A percentile compares a stretch with the other conserved stretches of the same genome.
phyloP scores from a whole-genome alignment of 352 stramenopile genomes.

The Globisporangium canariense region DNA sequence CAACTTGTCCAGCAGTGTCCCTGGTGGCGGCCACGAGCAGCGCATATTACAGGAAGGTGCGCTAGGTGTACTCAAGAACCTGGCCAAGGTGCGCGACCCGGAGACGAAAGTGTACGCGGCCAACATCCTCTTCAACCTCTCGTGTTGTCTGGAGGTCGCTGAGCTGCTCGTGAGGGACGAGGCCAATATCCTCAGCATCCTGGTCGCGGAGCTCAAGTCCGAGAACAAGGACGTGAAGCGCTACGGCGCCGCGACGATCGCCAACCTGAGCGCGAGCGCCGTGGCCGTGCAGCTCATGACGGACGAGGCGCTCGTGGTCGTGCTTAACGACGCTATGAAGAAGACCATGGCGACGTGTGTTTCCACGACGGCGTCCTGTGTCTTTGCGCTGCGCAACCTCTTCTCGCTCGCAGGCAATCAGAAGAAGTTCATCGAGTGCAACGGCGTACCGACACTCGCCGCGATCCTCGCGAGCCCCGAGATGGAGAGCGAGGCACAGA shows the following conservation, averaged over 20 bases:
- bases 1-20: constrained; percentile 50
- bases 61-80: constrained; percentile 57
- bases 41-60: constrained; percentile 64
- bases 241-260: constrained; percentile 61
- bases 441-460: constrained; percentile 64
- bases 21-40: constrained; percentile 24
- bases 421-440: constrained; percentile 53
- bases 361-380: constrained; percentile 49
- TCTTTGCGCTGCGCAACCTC: constrained; percentile 73
- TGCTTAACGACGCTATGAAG: constrained; percentile 73
- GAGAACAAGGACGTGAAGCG: constrained; percentile 64
- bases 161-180: constrained; percentile 68
- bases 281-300: constrained; percentile 66
- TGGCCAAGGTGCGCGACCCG: constrained; percentile 70
- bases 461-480: constrained; percentile 44
- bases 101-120: constrained; percentile 84
- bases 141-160: constrained; percentile 40
- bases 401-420: constrained; percentile 58
- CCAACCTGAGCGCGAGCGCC: constrained; percentile 53
- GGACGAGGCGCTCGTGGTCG: constrained; percentile 32
- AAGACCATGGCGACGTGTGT: constrained; percentile 52
- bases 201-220: constrained; percentile 60
- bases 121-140: constrained; percentile 83
- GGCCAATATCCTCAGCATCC: constrained; percentile 59
- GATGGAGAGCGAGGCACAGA: constrained; percentile 45